Base-by-base conservation (phyloP, 2,329 filamentous ascomycete species). In the Epichloe scottii region DNA sequence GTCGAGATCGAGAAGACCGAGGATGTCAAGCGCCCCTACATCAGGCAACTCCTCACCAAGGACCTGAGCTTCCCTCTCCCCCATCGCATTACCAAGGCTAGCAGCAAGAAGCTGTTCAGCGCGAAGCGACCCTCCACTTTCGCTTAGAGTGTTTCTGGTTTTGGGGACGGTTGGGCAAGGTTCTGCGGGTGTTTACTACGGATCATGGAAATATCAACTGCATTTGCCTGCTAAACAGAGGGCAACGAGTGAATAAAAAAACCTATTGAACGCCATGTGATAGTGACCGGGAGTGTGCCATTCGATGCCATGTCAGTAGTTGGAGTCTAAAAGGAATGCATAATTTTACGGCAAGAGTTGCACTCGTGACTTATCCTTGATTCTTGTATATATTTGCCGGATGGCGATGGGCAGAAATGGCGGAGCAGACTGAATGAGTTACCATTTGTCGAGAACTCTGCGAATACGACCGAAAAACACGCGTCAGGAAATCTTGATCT, bases 1-100 rank as follows among this genome's bases (percentile, higher is more conserved):
- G 86, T 95, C 67, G 93, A 98, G 79, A 73, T 98, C 68, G 86
- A 95, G 80, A 95, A 95, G 84, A 79, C 75, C 68, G 88, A 90
- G 63, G 89, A 93, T 71, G 78, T 98, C 79, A 93, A 91, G 81
- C 89, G 93, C 73, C 91, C 93, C 62, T 98, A 98, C 85, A 95
- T 98, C 81, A 94, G 90, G 82, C 93, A 98, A 79, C 88, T 98
- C 73, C 76, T 95, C 71, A 77, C 80, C 75, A 97, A 97, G 86
- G 72, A 82, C 75, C 87, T 98, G 74, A 88, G 86, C 76, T 98
- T 98, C 88, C 93, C 93, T 72, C 88, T 98, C 63, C 93, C 93
- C 71, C 93, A 98, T 83, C 93, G 94, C 68, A 76, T 90, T 69
- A 79, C 84, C 78, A 90, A 89, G 78, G 79, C 80, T 74, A 75